Evolutionary conservation across 352 stramenopile genomes (phyloP).

Genomic region (Pythium brassicae): DNA sequence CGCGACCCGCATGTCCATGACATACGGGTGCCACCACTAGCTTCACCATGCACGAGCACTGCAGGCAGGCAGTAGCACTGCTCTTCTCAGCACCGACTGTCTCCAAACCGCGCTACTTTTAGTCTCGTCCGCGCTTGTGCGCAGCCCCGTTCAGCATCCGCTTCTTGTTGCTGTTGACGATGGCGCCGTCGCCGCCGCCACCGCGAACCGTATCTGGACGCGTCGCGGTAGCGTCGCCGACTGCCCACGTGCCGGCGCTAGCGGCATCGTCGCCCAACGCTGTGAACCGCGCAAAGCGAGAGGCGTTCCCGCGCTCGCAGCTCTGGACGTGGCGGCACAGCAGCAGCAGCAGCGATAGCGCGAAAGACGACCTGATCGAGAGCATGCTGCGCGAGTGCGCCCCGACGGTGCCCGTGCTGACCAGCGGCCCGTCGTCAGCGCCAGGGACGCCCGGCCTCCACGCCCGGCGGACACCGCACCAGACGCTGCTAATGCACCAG

Average conservation of each 20-base stretch:
- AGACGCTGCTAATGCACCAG: slow-evolving; percentile 4
- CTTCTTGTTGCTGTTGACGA: neutral
- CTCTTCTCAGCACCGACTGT: too few species aligned
- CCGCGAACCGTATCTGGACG: neutral
- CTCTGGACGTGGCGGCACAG: slow-evolving; percentile 54
- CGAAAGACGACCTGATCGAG: slow-evolving; percentile 47
- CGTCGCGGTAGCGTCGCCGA: neutral
- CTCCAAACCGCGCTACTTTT: too few species aligned
- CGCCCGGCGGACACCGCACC: slow-evolving; percentile 11
- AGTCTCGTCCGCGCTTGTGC: too few species aligned
- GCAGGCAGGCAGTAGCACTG: too few species aligned
- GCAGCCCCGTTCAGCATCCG: too few species aligned
- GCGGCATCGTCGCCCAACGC: slow-evolving; percentile 6
- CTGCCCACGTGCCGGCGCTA: neutral
- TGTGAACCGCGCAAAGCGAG: slow-evolving; percentile 16
- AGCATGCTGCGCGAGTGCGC: slow-evolving; percentile 52
- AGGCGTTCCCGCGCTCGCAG: slow-evolving; percentile 50
- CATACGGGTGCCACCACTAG: too few species aligned
- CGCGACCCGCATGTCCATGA: too few species aligned
- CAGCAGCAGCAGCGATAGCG: neutral
- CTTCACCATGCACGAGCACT: too few species aligned
- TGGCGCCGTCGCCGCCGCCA: slow-evolving; percentile 1
- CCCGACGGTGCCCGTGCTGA: slow-evolving; percentile 11
- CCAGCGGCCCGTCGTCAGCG: slow-evolving; percentile 2
- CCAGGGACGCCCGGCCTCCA: slow-evolving; percentile 1